phyloP scores from a whole-genome alignment of 2,329 filamentous ascomycete species.

The Penicillium psychrosexuale region DNA sequence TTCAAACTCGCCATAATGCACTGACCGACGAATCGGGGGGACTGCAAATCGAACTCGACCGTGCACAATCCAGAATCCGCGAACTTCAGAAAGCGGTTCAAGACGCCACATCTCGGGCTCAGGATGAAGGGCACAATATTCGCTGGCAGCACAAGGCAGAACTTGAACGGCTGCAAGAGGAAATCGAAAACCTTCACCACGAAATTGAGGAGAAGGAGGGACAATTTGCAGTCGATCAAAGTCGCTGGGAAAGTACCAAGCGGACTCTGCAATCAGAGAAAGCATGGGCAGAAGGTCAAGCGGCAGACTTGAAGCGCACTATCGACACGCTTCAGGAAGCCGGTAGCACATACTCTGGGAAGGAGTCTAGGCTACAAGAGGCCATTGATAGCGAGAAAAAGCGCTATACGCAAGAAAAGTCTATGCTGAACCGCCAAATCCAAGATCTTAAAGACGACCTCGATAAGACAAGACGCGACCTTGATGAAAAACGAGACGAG shows the following conservation, averaged over 20 bases:
- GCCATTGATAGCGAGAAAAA: slow-evolving; percentile 68
- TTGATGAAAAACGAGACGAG: slow-evolving; percentile 65
- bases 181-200: slow-evolving; percentile 60
- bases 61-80: slow-evolving; percentile 42
- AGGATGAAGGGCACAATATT: slow-evolving; percentile 61
- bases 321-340: slow-evolving; percentile 67
- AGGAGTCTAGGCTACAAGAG: slow-evolving; percentile 65
- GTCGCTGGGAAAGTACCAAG: slow-evolving; percentile 68
- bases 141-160: slow-evolving; percentile 54
- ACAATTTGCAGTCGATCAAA: slow-evolving; percentile 66
- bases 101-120: slow-evolving; percentile 55
- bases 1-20: slow-evolving; percentile 67
- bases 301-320: slow-evolving; percentile 64
- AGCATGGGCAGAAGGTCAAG: slow-evolving; percentile 65
- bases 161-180: slow-evolving; percentile 53
- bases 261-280: slow-evolving; percentile 64
- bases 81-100: slow-evolving; percentile 51
- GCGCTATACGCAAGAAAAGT: slow-evolving; percentile 69
- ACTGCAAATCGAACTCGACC: slow-evolving; percentile 63
- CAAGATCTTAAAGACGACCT: slow-evolving; percentile 70
- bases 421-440: slow-evolving; percentile 67
- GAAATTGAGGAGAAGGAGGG: slow-evolving; percentile 68
- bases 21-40: slow-evolving; percentile 63
- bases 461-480: slow-evolving; percentile 60
- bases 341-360: slow-evolving; percentile 65